Percentiles rank a stretch among this genome's conserved stretches.
These are phyloP conservation scores for Pistacia integerrima DNA, from an alignment of 345 rosid genomes.

Conservation along the genomic window DNA sequence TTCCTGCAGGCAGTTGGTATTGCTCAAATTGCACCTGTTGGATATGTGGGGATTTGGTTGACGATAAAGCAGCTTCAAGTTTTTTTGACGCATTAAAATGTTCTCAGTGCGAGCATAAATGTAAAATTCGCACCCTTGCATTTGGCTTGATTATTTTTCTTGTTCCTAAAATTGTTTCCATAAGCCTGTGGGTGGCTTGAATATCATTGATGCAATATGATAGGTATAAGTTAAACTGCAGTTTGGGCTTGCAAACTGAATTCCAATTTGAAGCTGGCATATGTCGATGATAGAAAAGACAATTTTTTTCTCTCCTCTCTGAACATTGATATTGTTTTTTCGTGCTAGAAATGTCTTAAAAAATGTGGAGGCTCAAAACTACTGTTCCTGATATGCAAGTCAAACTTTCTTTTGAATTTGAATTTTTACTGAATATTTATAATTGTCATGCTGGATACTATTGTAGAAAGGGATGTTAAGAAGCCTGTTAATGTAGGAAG, in stretches of 20 bases:
- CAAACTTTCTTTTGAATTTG: background rate
- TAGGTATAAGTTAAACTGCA: constrained; percentile 17
- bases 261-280: constrained; percentile 6
- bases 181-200: constrained; percentile 3
- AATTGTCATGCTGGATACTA: background rate
- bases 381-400: background rate
- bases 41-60: constrained; percentile 71
- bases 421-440: background rate
- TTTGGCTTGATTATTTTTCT: constrained; percentile 20
- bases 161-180: constrained; percentile 3
- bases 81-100: constrained; percentile 60
- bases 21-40: constrained; percentile 88
- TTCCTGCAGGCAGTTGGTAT: constrained; percentile 95
- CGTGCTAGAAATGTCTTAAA: background rate
- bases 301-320: background rate
- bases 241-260: background rate
- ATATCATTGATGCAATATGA: background rate
- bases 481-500: background rate
- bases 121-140: constrained; percentile 41
- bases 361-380: background rate
- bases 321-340: background rate
- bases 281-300: background rate
- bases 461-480: background rate
- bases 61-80: constrained; percentile 45
- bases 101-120: constrained; percentile 85